phyloP scores from a whole-genome alignment of 176 grass and related monocot genomes.

The Oropetium thomaeum region DNA sequence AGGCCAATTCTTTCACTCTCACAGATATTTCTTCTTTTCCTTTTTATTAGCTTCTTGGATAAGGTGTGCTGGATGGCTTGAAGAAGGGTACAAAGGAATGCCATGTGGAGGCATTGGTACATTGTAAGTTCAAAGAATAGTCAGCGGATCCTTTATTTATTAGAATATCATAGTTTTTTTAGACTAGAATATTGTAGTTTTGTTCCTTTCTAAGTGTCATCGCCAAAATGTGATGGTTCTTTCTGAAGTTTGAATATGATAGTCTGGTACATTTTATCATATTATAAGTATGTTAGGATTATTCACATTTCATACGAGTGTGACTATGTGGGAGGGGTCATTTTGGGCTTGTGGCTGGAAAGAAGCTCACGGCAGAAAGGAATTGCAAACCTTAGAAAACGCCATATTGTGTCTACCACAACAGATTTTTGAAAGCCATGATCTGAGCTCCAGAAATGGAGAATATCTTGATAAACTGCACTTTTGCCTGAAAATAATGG shows the following conservation, averaged over 20 bases:
- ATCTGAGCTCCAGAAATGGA: neutral
- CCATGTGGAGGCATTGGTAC: constrained; percentile 32
- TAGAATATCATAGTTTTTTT: too few relatives aligned
- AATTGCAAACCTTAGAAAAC: neutral
- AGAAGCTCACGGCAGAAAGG: constrained; percentile 16
- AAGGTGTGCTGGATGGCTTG: constrained; percentile 28
- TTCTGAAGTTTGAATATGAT: constrained; percentile 10
- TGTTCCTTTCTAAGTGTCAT: constrained; percentile 25
- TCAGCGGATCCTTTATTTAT: neutral
- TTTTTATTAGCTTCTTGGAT: constrained; percentile 30
- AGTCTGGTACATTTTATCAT: constrained; percentile 19
- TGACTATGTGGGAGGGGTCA: neutral
- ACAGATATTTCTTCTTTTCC: neutral
- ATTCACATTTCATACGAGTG: neutral
- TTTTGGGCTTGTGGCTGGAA: neutral
- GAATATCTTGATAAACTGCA: neutral
- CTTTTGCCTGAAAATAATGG: neutral
- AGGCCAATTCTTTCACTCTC: constrained; percentile 22
- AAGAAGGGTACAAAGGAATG: constrained; percentile 21
- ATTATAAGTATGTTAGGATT: constrained; percentile 1
- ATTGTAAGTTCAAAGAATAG: constrained; percentile 37
- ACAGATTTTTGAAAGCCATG: neutral
- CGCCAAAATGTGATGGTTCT: constrained; percentile 23
- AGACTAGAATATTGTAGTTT: constrained; percentile 19
- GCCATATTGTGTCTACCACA: neutral